A percentile compares a stretch with the other conserved stretches of the same genome.
Conservation (phyloP, 2,329 filamentous ascomycete genomes). For the Acephala macrosclerotiorum region DNA sequence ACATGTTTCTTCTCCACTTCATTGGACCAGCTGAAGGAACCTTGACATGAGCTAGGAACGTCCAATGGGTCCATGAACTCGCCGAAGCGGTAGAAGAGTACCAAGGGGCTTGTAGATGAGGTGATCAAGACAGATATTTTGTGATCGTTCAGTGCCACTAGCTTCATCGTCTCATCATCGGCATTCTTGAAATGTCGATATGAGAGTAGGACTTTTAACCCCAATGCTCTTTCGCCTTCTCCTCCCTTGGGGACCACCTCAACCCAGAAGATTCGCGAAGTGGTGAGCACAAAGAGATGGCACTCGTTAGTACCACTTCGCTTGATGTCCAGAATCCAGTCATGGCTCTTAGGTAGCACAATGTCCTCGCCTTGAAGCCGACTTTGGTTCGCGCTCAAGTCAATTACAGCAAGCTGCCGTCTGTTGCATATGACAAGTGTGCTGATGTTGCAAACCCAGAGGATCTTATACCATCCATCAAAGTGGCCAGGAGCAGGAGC, state of each 20-base stretch:
- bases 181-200: conserved; percentile 53
- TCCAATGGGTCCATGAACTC: not conserved
- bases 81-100: conserved; percentile 41
- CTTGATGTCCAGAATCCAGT: conserved; percentile 66
- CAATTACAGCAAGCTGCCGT: conserved; percentile 40
- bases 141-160: conserved; percentile 39
- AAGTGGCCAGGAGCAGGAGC: conserved; percentile 15
- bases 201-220: conserved; percentile 47
- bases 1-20: not conserved
- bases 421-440: conserved; percentile 56
- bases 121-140: conserved; percentile 38
- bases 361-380: conserved; percentile 35
- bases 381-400: conserved; percentile 34
- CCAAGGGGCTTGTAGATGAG: conserved; percentile 34
- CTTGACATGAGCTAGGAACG: conserved; percentile 29
- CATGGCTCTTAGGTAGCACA: conserved; percentile 24
- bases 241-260: conserved; percentile 36
- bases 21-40: conserved; percentile 30
- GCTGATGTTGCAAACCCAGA: conserved; percentile 55
- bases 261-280: conserved; percentile 42
- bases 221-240: conserved; percentile 24
- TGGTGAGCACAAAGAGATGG: conserved; percentile 64
- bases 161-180: conserved; percentile 48
- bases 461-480: conserved; percentile 56
- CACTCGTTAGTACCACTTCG: conserved; percentile 53